Percentiles rank a stretch among this genome's conserved stretches.
These are phyloP conservation scores for Exserohilum turcica DNA, from an alignment of 2,329 filamentous ascomycete species.

Conservation along the genomic window DNA sequence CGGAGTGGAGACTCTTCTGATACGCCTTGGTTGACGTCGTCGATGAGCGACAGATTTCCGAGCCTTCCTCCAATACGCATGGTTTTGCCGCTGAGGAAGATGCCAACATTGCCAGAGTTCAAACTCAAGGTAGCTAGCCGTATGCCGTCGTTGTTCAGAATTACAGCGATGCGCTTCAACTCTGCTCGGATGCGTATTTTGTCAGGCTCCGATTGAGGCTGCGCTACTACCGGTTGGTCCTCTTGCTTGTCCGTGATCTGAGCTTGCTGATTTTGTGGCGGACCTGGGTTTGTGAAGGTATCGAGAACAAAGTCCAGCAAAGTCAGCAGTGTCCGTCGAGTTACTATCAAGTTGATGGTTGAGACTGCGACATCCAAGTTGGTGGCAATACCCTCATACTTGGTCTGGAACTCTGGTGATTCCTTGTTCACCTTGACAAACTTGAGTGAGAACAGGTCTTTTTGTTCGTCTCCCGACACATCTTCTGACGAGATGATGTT, in stretches of 20 bases:
- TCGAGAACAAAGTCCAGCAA: slow-evolving; percentile 91
- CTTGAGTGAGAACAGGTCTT: slow-evolving; percentile 83
- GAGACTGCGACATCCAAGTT: slow-evolving; percentile 91
- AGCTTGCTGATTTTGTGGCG: slow-evolving; percentile 48
- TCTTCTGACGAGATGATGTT: slow-evolving; percentile 95
- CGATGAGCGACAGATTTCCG: slow-evolving; percentile 84
- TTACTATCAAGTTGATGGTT: slow-evolving; percentile 95
- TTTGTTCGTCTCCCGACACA: slow-evolving; percentile 69
- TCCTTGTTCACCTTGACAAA: slow-evolving; percentile 87
- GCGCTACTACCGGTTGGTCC: slow-evolving; percentile 47
- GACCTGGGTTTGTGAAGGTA: slow-evolving; percentile 76
- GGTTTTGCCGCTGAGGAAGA: slow-evolving; percentile 82
- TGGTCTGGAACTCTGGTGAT: slow-evolving; percentile 89
- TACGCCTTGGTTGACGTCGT: slow-evolving; percentile 92
- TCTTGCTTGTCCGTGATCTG: slow-evolving; percentile 39
- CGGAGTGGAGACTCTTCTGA: slow-evolving; percentile 79
- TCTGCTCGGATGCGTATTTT: slow-evolving; percentile 94
- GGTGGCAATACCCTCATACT: slow-evolving; percentile 91
- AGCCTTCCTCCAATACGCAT: slow-evolving; percentile 88
- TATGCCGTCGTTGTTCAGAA: slow-evolving; percentile 97
- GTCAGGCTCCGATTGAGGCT: slow-evolving; percentile 57
- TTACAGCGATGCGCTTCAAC: slow-evolving; percentile 88
- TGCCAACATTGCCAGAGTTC: slow-evolving; percentile 87
- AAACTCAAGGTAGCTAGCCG: slow-evolving; percentile 90
- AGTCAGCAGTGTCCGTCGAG: slow-evolving; percentile 87